Percentiles rank a stretch among this genome's conserved stretches.
Evolutionary conservation across 768 basidiomycete species (phyloP).

Genomic region (Collybia nuda): DNA sequence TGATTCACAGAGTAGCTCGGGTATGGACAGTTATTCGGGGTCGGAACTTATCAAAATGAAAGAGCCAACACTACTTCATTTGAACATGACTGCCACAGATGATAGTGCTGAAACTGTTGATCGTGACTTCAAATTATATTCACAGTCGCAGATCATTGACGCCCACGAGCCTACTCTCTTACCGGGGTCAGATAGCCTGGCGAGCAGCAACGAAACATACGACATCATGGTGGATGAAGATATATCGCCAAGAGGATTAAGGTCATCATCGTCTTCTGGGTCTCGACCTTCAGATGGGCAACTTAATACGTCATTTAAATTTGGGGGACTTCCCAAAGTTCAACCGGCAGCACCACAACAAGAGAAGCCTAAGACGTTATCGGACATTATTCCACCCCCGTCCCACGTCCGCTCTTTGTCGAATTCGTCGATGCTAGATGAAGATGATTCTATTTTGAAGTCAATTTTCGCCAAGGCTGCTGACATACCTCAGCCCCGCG

Average conservation of each 20-base stretch:
- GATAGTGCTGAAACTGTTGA: conserved; percentile 9
- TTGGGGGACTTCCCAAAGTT: conserved; percentile 52
- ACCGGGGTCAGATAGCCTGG: conserved; percentile 34
- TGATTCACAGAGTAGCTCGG: conserved; percentile 13
- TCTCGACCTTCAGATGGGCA: conserved; percentile 61
- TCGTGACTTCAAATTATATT: conserved; percentile 20
- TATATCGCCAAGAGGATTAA: conserved; percentile 12
- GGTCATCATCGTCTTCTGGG: conserved; percentile 27
- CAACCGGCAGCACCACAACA: conserved; percentile 19
- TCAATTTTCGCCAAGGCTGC: conserved; percentile 54
- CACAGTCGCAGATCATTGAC: conserved; percentile 30
- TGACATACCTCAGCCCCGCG: conserved; percentile 32
- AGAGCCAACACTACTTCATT: conserved; percentile 25
- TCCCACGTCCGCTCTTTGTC: conserved; percentile 51
- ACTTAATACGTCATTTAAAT: conserved; percentile 72
- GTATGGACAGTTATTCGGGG: conserved; percentile 11
- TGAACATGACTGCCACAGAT: conserved; percentile 12
- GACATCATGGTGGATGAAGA: conserved; percentile 19
- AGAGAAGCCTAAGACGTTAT: conserved; percentile 52
- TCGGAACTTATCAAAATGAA: conserved; percentile 26
- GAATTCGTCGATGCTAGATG: conserved; percentile 38
- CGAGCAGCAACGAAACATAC: conserved; percentile 29
- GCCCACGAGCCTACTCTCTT: conserved; percentile 35
- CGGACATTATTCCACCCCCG: conserved; percentile 74
- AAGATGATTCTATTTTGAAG: conserved; percentile 53